A percentile compares a stretch with the other conserved stretches of the same genome.
Conservation (phyloP, 2,329 filamentous ascomycete species). For the Aureobasidium sp. region DNA sequence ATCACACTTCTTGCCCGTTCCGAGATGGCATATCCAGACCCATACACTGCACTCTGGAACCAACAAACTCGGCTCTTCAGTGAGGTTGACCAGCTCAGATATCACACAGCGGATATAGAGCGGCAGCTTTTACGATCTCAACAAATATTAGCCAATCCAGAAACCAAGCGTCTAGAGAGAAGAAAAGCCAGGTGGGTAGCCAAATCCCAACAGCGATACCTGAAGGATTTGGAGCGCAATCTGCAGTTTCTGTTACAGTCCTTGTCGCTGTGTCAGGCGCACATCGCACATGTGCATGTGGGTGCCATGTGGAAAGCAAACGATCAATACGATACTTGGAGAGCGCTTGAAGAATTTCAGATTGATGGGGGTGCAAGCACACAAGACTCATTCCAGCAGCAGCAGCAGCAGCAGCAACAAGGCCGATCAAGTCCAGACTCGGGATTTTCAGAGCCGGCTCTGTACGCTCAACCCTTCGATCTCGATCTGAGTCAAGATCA, state of each 20-base stretch:
- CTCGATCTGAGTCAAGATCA: background rate
- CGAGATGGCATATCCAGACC: background rate
- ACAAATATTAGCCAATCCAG: background rate
- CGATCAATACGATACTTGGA: background rate
- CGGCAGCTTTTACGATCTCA: background rate
- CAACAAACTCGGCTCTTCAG: conserved; percentile 10
- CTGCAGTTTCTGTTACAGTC: background rate
- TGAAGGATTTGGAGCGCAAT: background rate
- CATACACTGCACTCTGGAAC: conserved; percentile 2
- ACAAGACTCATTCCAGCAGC: background rate
- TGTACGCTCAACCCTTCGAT: conserved; percentile 13
- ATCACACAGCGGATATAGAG: background rate
- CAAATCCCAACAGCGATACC: background rate
- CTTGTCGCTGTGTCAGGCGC: conserved; percentile 1
- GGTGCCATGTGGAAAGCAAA: background rate
- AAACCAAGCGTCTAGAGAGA: background rate
- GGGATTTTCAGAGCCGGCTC: conserved; percentile 4
- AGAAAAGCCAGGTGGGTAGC: conserved; percentile 13
- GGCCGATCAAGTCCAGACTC: background rate
- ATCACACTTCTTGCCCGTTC: background rate
- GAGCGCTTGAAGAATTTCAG: background rate
- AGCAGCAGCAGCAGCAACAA: background rate
- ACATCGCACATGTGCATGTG: background rate
- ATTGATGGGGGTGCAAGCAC: background rate
- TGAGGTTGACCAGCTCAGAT: background rate